These are phyloP conservation scores for Powellomyces hirtus DNA, from an alignment of 192 early-diverging fungal genomes.

Conservation along the genomic window DNA sequence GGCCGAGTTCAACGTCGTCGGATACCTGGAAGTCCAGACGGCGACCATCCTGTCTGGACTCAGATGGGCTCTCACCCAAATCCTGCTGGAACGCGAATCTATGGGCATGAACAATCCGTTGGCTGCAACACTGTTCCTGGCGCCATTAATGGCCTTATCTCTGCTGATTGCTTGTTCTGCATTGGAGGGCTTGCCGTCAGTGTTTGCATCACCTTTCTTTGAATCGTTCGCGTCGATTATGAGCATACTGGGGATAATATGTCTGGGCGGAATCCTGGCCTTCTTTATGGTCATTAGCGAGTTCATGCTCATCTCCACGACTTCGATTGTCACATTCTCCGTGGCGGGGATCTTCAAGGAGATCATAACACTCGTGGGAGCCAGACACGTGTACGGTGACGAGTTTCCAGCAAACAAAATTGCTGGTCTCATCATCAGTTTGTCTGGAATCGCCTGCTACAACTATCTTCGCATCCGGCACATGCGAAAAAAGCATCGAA, in stretches of 20 bases:
- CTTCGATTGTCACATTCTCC: conserved; percentile 84
- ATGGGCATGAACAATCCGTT: conserved; percentile 87
- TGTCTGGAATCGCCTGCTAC: conserved; percentile 79
- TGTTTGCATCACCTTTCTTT: conserved; percentile 51
- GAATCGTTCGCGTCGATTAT: conserved; percentile 25
- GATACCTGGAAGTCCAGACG: conserved; percentile 74
- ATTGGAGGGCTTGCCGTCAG: conserved; percentile 58
- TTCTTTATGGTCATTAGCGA: conserved; percentile 87
- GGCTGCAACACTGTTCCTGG: conserved; percentile 78
- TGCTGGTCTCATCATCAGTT: conserved; percentile 71
- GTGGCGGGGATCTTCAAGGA: conserved; percentile 83
- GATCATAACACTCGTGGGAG: conserved; percentile 75
- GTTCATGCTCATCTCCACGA: conserved; percentile 77
- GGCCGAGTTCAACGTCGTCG: conserved; percentile 72
- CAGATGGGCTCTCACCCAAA: conserved; percentile 86
- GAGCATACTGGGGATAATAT: conserved; percentile 56
- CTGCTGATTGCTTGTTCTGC: conserved; percentile 63
- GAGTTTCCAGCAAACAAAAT: conserved; percentile 71
- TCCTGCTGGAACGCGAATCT: conserved; percentile 68
- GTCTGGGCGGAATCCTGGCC: conserved; percentile 79
- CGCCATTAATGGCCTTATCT: conserved; percentile 72
- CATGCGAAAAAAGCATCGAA: conserved; percentile 11
- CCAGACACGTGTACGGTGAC: conserved; percentile 79
- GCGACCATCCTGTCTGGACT: conserved; percentile 84
- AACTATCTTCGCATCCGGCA: conserved; percentile 41